A percentile compares a stretch with the other conserved stretches of the same genome.
Evolutionary conservation across 306 rosid species (phyloP).

Genomic region (Rosa lucieae): DNA sequence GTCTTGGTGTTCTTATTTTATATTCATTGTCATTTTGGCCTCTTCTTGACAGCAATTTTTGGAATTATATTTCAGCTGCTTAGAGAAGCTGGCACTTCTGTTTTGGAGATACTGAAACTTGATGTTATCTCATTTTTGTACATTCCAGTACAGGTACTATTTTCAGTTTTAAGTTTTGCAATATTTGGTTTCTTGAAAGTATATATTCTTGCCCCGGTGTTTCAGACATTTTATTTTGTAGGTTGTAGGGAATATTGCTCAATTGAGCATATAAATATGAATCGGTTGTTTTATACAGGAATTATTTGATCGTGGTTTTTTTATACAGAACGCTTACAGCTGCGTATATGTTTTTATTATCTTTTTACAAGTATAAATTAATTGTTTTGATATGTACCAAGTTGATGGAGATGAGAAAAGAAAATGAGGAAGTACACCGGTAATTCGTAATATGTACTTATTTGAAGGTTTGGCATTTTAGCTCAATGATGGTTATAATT

Average conservation of each 20-base stretch:
- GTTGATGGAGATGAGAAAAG: not conserved
- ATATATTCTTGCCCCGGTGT: conserved; percentile 1
- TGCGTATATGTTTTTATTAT: not conserved
- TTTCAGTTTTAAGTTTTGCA: conserved; percentile 17
- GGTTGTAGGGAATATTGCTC: not conserved
- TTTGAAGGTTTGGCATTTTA: not conserved
- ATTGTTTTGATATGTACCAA: not conserved
- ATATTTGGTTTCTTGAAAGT: not conserved
- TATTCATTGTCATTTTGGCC: conserved; percentile 28
- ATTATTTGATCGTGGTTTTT: not conserved
- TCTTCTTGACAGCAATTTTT: conserved; percentile 38
- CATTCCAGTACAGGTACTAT: conserved; percentile 72
- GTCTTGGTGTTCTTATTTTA: conserved; percentile 23
- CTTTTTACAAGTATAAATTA: not conserved
- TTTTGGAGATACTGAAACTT: conserved; percentile 90
- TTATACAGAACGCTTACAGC: not conserved
- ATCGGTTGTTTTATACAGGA: not conserved
- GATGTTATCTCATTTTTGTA: conserved; percentile 72
- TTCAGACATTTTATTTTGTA: not conserved
- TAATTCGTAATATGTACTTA: not conserved
- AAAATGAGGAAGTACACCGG: not conserved
- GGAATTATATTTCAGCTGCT: conserved; percentile 61
- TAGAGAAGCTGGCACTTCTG: conserved; percentile 75
- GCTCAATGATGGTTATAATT: not conserved
- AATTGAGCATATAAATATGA: conserved; percentile 1